phyloP scores from a whole-genome alignment of 306 rosid genomes.

The Inga laurina region DNA sequence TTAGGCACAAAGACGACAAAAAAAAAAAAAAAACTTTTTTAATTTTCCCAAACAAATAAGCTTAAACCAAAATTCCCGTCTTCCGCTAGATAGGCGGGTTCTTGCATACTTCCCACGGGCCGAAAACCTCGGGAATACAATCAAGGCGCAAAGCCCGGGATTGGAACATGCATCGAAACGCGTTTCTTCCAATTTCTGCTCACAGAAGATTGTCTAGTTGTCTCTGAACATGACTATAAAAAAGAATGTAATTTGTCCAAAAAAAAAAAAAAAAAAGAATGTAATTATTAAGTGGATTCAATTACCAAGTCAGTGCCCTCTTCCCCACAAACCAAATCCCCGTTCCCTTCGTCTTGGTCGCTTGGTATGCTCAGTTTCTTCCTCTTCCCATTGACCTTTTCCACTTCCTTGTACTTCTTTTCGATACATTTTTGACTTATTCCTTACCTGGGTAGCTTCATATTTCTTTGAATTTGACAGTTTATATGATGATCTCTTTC shows the following conservation, averaged over 20 bases:
- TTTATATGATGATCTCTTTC: constrained; percentile 9
- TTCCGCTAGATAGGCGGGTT: neutral
- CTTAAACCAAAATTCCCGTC: neutral
- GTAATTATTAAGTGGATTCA: neutral
- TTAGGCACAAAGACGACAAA: no score
- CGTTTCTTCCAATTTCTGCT: constrained; percentile 27
- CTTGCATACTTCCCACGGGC: neutral
- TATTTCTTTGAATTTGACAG: constrained; percentile 28
- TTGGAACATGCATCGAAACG: constrained; percentile 30
- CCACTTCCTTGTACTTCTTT: constrained; percentile 12
- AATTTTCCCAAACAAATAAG: neutral
- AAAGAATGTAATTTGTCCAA: neutral
- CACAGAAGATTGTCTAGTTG: neutral
- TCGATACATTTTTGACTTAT: constrained; percentile 21
- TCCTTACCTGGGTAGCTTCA: constrained; percentile 29
- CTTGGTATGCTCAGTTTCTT: constrained; percentile 42
- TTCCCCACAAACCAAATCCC: constrained; percentile 16
- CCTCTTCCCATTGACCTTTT: constrained; percentile 8
- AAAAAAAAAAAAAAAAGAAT: neutral
- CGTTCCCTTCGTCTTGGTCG: constrained; percentile 7
- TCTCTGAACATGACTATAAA: neutral
- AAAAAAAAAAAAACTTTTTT: no score
- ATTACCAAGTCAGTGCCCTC: neutral
- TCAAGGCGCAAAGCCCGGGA: constrained; percentile 27
- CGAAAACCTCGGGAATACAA: neutral